A percentile compares a stretch with the other conserved stretches of the same genome.
Conservation (phyloP, 1,284 basidiomycete species). For the Trichosporon coremiiforme region DNA sequence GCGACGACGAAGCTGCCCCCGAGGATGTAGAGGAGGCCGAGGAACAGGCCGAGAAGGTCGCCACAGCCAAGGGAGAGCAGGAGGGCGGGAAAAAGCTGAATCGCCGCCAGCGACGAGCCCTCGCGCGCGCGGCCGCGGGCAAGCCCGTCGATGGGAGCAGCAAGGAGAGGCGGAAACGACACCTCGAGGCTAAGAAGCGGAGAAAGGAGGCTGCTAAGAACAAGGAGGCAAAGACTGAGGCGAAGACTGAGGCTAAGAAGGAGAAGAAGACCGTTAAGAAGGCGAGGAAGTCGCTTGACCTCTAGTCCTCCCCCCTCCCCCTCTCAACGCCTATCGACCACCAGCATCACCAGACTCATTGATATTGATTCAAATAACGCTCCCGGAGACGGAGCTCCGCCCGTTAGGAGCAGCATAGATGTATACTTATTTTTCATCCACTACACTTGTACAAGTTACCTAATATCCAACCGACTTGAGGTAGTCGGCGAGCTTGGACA, state of each 20-base stretch:
- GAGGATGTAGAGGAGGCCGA: too few relatives aligned
- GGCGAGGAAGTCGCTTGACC: constrained; percentile 1
- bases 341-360: too few relatives aligned
- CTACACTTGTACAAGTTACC: constrained; percentile 19
- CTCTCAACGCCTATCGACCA: too few relatives aligned
- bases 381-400: too few relatives aligned
- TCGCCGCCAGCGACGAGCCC: constrained; percentile 28
- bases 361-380: too few relatives aligned
- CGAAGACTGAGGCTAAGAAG: constrained; percentile 13
- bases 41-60: too few relatives aligned
- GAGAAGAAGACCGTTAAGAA: constrained; percentile 12
- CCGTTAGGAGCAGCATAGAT: background rate
- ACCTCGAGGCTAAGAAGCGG: constrained; percentile 22
- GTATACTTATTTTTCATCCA: constrained; percentile 17
- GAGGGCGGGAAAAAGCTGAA: constrained; percentile 17
- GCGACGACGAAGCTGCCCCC: background rate
- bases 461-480: constrained; percentile 64
- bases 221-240: constrained; percentile 22
- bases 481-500: constrained; percentile 78
- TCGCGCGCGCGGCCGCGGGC: constrained; percentile 25
- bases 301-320: too few relatives aligned
- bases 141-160: constrained; percentile 23
- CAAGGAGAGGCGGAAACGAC: constrained; percentile 22
- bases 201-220: constrained; percentile 15
- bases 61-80: background rate